Evolutionary conservation across 164 flowering plant genomes (phyloP).

Genomic region (Magnolia officinalis): DNA sequence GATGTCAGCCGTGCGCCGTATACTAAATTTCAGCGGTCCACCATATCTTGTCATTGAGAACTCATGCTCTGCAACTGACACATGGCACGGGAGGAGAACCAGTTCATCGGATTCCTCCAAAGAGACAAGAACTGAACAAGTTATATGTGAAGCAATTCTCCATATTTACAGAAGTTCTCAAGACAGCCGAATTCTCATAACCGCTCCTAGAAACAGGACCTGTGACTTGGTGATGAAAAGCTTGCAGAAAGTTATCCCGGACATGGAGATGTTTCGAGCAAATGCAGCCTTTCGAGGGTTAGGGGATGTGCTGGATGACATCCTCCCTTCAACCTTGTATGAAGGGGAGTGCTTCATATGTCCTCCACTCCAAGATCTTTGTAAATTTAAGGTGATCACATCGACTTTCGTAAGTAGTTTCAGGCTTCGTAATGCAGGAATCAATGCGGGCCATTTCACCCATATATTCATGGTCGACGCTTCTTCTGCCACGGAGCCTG

Average conservation of each 20-base stretch:
- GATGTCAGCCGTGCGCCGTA: constrained; percentile 14
- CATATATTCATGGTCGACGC: constrained; percentile 49
- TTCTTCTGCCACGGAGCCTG: constrained; percentile 44
- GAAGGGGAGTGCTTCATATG: constrained; percentile 37
- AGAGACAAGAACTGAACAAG: constrained; percentile 10
- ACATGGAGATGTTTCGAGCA: constrained; percentile 33
- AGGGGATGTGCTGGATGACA: constrained; percentile 36
- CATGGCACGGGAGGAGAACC: too few relatives aligned
- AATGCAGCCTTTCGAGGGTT: constrained; percentile 46
- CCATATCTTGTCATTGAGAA: constrained; percentile 29
- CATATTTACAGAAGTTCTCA: constrained; percentile 16
- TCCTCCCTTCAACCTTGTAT: constrained; percentile 28
- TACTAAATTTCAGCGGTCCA: constrained; percentile 20
- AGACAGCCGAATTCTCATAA: constrained; percentile 24
- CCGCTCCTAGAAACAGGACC: constrained; percentile 31
- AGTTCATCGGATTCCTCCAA: too few relatives aligned
- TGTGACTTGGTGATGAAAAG: constrained; percentile 32
- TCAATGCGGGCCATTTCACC: constrained; percentile 41
- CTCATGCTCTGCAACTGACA: not conserved
- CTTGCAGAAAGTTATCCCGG: constrained; percentile 26
- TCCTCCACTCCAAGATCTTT: constrained; percentile 28
- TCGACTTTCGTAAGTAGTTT: constrained; percentile 45
- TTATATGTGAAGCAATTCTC: constrained; percentile 24
- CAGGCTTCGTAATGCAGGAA: constrained; percentile 31
- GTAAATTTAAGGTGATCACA: constrained; percentile 25